Base-by-base conservation (phyloP, 495 filamentous ascomycete genomes). In the Acidiella bohemica region DNA sequence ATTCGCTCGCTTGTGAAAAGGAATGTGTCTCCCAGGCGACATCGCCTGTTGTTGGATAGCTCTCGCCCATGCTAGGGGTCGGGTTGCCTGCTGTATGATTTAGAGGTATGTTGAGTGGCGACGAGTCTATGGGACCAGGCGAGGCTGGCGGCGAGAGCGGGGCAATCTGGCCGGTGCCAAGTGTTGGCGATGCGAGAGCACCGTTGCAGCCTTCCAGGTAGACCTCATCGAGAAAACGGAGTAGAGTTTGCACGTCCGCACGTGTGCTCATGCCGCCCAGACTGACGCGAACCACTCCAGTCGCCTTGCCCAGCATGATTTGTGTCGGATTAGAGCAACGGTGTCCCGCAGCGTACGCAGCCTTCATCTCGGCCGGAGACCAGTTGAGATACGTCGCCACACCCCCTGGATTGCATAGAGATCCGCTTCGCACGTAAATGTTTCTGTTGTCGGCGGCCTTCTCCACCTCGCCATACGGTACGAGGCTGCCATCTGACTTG, bases 351-450 rank as follows among this genome's bases (percentile, higher is more conserved):
- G 68, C 72, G 44, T 68, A 73, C 7, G 72, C 71, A 1, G 69
- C 62, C 46, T 72, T 67, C 50, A 81, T 61, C 53, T 82, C 76
- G 64, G 68, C 72, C 0, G 67, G 67, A 6, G 51, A 51, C 30
- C 66, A 44, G 23, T 65, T 51, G 23, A 75, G 52, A 41, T 56
- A 65, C 19, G 53, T 58, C 5, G 63, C 63, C 29, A 73, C 63
- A 4, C 73, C 71, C 8, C 71, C 73, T 0, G 68, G 66, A 44
- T 80, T 78, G 42, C 70, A 80, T 41, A 76, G 59, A 49, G 75
- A 77, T 27, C 83, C 83, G 11, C 75, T 75, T 30, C 82, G 66
- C 10, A 88, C 61, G 48, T 79, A 78, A 38, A 87, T 78, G 14
- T 67, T 64, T 34, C 64, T 63, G 12, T 67, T 61, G 36, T 72